Evolutionary conservation across 2,329 filamentous ascomycete species (phyloP), one percentile per base, ranked within the genome.

Genomic region (Septoria linicola): DNA sequence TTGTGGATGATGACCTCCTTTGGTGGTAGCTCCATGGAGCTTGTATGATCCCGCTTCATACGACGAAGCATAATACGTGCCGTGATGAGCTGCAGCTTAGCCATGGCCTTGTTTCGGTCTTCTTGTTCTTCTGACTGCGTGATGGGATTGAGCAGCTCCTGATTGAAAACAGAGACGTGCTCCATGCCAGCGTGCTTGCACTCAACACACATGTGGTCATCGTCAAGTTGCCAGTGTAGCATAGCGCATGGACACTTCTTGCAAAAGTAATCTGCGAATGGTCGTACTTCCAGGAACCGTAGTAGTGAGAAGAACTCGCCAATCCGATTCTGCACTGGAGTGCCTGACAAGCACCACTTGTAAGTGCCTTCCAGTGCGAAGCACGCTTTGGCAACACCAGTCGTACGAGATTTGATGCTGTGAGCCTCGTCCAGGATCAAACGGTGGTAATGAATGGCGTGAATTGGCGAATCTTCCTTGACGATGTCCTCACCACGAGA

Each of bases 341-440:
- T 99, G 7, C 93, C 93, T 13, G 88, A 93, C 53, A 99, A 77
- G 67, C 93, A 99, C 89, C 93, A 97, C 63, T 95, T 95, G 72
- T 93, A 96, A 14, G 80, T 83, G 14, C 87, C 88, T 54, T 90
- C 85, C 35, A 99, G 76, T 1, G 91, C 90, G 67, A 97, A 97
- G 68, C 92, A 97, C 34, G 93, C 92, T 70, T 89, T 95, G 17
- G 93, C 93, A 10, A 93, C 93, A 73, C 91, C 89, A 7, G 91
- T 95, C 17, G 85, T 89, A 54, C 92, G 84, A 8, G 84, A 84
- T 76, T 89, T 99, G 78, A 99, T 97, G 69, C 87, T 92, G 70
- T 99, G 90, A 4, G 90, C 90, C 70, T 99, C 93, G 61, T 99
- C 93, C 3, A 99, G 81, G 48, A 99, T 93, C 53, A 96, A 79